Evolutionary conservation across 345 rosid species (phyloP).

Genomic region (Brassica rapa): DNA sequence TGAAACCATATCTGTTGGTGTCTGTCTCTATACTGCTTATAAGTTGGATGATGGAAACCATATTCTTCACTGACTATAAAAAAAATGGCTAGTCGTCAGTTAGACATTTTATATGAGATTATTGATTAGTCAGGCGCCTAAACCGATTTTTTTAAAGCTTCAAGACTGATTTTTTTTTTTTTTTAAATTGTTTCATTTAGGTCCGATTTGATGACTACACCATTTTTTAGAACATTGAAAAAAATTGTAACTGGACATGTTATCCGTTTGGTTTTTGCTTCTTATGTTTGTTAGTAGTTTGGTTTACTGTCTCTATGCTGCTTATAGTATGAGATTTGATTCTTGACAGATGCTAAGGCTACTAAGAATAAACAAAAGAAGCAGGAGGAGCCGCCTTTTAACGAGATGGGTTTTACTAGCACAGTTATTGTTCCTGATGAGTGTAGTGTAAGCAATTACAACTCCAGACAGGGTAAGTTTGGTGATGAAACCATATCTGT

Average conservation of each 20-base stretch:
- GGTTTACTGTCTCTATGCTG: not conserved
- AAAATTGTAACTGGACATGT: too few species aligned
- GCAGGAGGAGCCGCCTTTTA: constrained; percentile 26
- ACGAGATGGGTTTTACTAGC: constrained; percentile 53
- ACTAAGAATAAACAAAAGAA: constrained; percentile 39
- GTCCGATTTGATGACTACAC: too few species aligned
- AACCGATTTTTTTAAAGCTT: too few species aligned
- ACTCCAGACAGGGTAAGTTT: not conserved
- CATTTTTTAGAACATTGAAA: too few species aligned
- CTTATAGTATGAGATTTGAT: not conserved
- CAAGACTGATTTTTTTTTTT: too few species aligned
- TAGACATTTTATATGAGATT: too few species aligned
- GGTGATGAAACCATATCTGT: not conserved
- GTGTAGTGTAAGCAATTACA: constrained; percentile 37
- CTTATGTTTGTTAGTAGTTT: not conserved
- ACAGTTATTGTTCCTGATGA: constrained; percentile 61
- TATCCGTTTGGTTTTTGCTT: too few species aligned
- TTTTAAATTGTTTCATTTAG: too few species aligned
- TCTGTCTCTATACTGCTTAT: not conserved
- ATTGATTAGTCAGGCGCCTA: too few species aligned
- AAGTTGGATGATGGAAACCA: too few species aligned
- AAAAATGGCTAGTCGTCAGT: too few species aligned
- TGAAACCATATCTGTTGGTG: not conserved
- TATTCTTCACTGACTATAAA: too few species aligned
- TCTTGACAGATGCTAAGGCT: constrained; percentile 53